Conservation (phyloP, 805 yeast genomes). For the Sugiyamaella valdiviana region DNA sequence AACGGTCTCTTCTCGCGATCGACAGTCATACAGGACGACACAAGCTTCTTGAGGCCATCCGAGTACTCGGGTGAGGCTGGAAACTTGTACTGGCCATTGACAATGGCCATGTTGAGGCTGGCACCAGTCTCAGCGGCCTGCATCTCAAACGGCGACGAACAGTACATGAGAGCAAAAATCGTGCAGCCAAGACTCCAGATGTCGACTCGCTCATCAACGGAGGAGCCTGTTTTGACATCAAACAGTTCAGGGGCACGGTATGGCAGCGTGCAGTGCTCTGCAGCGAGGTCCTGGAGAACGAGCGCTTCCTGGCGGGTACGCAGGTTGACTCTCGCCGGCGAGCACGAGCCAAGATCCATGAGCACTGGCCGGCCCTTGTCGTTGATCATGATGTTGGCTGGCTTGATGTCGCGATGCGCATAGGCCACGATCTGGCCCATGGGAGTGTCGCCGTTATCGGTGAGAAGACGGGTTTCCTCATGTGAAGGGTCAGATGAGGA, state of each 20-base stretch:
- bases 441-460: constrained; percentile 39
- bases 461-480: constrained; percentile 25
- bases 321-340: constrained; percentile 51
- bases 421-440: constrained; percentile 55
- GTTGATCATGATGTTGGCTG: constrained; percentile 79
- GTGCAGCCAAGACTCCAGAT: constrained; percentile 91
- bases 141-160: constrained; percentile 80
- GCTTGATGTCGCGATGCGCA: constrained; percentile 85
- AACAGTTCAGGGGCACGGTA: constrained; percentile 88
- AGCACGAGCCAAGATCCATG: constrained; percentile 78
- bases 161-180: constrained; percentile 69
- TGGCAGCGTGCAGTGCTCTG: constrained; percentile 78
- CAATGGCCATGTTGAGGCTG: constrained; percentile 67
- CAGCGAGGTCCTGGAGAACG: constrained; percentile 71
- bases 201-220: constrained; percentile 68
- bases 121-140: constrained; percentile 80
- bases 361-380: constrained; percentile 74
- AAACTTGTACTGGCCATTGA: constrained; percentile 55
- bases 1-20: constrained; percentile 60
- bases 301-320: constrained; percentile 64
- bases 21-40: constrained; percentile 54
- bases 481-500: constrained; percentile 7
- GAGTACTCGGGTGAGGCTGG: constrained; percentile 52
- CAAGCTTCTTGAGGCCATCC: constrained; percentile 48
- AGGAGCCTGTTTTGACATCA: constrained; percentile 63